These are phyloP conservation scores for Phytophthora vignae DNA, from an alignment of 352 stramenopile genomes.

Conservation along the genomic window DNA sequence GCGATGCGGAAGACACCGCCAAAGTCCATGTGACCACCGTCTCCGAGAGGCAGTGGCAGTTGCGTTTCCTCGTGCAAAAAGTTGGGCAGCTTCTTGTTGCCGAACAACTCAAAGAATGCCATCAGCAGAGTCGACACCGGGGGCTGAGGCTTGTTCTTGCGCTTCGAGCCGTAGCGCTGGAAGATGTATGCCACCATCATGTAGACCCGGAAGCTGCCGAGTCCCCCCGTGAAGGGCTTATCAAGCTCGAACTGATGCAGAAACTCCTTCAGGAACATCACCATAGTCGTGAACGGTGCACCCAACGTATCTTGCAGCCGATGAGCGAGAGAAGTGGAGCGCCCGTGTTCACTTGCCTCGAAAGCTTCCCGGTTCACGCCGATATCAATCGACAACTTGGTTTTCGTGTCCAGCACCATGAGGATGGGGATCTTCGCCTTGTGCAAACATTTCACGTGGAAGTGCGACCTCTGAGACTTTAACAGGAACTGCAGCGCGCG, in stretches of 20 bases:
- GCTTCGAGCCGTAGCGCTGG: slow-evolving; percentile 24
- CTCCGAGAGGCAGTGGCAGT: slow-evolving; percentile 51
- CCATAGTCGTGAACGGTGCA: slow-evolving; percentile 55
- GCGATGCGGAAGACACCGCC: slow-evolving; percentile 67
- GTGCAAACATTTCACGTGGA: slow-evolving; percentile 68
- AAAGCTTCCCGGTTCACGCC: slow-evolving; percentile 73
- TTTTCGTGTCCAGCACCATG: slow-evolving; percentile 66
- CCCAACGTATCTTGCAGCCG: slow-evolving; percentile 55
- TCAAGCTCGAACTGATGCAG: slow-evolving; percentile 80
- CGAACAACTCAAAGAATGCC: slow-evolving; percentile 73
- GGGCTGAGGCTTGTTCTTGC: slow-evolving; percentile 20
- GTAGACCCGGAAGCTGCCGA: slow-evolving; percentile 84
- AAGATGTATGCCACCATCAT: slow-evolving; percentile 84
- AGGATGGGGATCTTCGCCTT: slow-evolving; percentile 84
- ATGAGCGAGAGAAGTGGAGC: slow-evolving; percentile 66
- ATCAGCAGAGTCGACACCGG: slow-evolving; percentile 46
- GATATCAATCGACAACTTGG: slow-evolving; percentile 65
- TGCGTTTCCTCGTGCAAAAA: slow-evolving; percentile 64
- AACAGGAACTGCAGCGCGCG: slow-evolving; percentile 67
- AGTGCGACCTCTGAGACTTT: slow-evolving; percentile 52
- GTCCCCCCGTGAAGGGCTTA: slow-evolving; percentile 80
- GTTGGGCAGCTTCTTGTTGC: slow-evolving; percentile 59
- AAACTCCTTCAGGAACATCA: slow-evolving; percentile 82
- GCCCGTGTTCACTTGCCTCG: slow-evolving; percentile 63
- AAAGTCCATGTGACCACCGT: slow-evolving; percentile 60